Evolutionary conservation across 257 asterid genomes (phyloP).

Genomic region (Parsonsia alboflavescens): DNA sequence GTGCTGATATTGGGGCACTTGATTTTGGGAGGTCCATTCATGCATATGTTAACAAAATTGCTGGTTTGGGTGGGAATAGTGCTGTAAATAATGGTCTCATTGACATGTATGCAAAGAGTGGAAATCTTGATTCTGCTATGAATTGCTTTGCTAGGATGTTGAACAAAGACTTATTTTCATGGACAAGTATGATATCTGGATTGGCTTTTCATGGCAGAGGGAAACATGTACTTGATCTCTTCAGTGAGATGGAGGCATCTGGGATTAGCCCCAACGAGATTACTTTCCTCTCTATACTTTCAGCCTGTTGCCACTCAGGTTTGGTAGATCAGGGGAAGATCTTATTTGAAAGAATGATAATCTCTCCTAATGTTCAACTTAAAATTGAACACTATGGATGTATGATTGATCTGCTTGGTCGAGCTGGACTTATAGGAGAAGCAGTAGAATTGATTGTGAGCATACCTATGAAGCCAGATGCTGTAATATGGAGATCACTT

Average conservation of each 20-base stretch:
- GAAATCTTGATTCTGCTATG: slow-evolving; percentile 50
- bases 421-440: slow-evolving; percentile 59
- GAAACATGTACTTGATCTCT: slow-evolving; percentile 46
- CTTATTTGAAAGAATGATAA: slow-evolving; percentile 36
- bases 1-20: slow-evolving; percentile 83
- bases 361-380: slow-evolving; percentile 31
- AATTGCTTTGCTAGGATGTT: slow-evolving; percentile 42
- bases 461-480: slow-evolving; percentile 75
- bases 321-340: slow-evolving; percentile 62
- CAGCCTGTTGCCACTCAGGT: slow-evolving; percentile 76
- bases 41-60: slow-evolving; percentile 49
- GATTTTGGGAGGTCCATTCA: slow-evolving; percentile 59
- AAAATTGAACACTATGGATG: slow-evolving; percentile 67
- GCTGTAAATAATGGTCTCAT: slow-evolving; percentile 61
- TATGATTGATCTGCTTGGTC: slow-evolving; percentile 68
- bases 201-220: slow-evolving; percentile 70
- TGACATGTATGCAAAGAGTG: slow-evolving; percentile 79
- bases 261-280: slow-evolving; percentile 56
- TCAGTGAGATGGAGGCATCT: slow-evolving; percentile 52
- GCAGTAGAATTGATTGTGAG: slow-evolving; percentile 38
- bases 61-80: slow-evolving; percentile 36
- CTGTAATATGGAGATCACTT: slow-evolving; percentile 71
- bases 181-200: slow-evolving; percentile 71
- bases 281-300: slow-evolving; percentile 59
- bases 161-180: slow-evolving; percentile 58